Evolutionary conservation across 2,329 filamentous ascomycete species (phyloP), one percentile per base, ranked within the genome.

Genomic region (Clonostachys chloroleuca): DNA sequence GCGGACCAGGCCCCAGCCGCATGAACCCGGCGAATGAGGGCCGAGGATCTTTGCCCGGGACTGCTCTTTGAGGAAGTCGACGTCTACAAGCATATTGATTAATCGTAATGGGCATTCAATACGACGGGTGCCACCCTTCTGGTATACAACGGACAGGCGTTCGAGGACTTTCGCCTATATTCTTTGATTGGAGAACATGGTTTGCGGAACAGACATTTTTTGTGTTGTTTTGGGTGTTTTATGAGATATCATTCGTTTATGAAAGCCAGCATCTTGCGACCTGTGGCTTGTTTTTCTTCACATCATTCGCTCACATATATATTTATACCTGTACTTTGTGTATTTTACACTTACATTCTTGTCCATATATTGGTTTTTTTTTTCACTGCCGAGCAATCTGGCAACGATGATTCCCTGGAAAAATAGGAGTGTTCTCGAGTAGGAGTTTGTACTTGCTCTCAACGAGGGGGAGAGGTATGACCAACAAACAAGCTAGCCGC

Each of bases 21-120:
- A 73, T 77, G 69, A 73, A 69, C 54, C 73, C 74, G 37, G 61
- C 52, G 30, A 58, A 61, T 42, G 40, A 13, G 13, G 14, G 12
- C 12, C 35, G 20, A 20, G 17, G 24, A 33, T n/a, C 30, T 34
- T 35, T 16, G 14, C 34, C 46, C 35, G 35, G 33, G 9, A 30
- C 24, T 10, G 24, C 24, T 30, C 24, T 30, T 30, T 30, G 5
- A 30, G 24, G 24, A 42, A 20, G 34, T 34, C 42, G 34, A 30
- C 13, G n/a, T 30, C 13, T n/a, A 17, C 20, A 33, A 24, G 17
- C 13, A 4, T 12, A 34, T 43, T 43, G 24, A 24, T 20, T 43
- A 33, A 43, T 12, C 24, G 30, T 43, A 33, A 34, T 43, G 16
- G 16, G 17, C 17, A 43, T 43, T 34, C 17, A n/a, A 24, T 24